Evolutionary conservation across 2,329 filamentous ascomycete species (phyloP).

Genomic region (Phialophora macrospora): DNA sequence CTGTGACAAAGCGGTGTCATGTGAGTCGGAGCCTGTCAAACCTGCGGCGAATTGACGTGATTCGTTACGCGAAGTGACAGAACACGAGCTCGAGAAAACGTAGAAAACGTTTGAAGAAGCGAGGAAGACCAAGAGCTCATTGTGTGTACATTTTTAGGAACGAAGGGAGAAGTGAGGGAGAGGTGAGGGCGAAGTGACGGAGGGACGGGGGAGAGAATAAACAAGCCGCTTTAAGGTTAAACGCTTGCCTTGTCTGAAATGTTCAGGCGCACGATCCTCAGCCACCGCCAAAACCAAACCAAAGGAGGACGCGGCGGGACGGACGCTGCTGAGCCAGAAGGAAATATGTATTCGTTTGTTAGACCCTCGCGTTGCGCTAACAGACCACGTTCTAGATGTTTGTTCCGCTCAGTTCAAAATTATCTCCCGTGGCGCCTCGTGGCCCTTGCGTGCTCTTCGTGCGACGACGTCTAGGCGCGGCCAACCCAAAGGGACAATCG

Average conservation of each 20-base stretch:
- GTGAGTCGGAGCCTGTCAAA: conserved; percentile 9
- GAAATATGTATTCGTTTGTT: background rate
- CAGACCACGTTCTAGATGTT: conserved; percentile 4
- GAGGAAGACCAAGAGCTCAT: background rate
- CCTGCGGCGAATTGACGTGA: conserved; percentile 15
- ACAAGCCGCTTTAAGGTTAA: conserved; percentile 8
- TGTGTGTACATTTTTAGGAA: too few relatives aligned
- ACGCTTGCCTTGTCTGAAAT: conserved; percentile 12
- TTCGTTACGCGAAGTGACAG: conserved; percentile 16
- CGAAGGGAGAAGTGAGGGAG: background rate
- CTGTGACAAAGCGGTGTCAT: conserved; percentile 12
- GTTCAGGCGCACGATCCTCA: conserved; percentile 8
- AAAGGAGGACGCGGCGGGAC: background rate
- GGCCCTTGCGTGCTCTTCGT: background rate
- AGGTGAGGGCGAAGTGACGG: background rate
- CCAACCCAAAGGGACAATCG: background rate
- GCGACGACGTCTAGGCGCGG: background rate
- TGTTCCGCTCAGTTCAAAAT: background rate
- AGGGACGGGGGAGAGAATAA: background rate
- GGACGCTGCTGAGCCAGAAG: background rate
- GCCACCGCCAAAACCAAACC: background rate
- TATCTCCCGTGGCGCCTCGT: background rate
- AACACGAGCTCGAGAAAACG: background rate
- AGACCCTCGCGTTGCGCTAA: background rate
- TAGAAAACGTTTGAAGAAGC: conserved; percentile 6